These are phyloP conservation scores for Fistulifera pelliculosa DNA, from an alignment of 108 stramenopile genomes.

Conservation along the genomic window DNA sequence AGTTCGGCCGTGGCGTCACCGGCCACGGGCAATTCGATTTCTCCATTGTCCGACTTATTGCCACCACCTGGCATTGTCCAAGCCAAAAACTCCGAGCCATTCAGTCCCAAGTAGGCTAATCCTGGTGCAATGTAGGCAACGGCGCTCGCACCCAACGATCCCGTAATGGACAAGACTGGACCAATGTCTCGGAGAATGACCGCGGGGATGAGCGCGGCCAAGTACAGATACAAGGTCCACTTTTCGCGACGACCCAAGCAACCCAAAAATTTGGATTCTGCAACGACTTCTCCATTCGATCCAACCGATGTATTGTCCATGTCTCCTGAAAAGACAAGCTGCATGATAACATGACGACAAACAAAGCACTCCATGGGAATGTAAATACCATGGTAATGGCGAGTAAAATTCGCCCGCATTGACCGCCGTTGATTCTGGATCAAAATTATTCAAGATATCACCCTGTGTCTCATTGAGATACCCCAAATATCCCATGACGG, in stretches of 20 bases:
- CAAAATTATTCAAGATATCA: slow-evolving; percentile 76
- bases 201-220: slow-evolving; percentile 56
- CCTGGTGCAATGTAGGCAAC: slow-evolving; percentile 71
- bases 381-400: slow-evolving; percentile 84
- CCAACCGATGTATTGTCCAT: slow-evolving; percentile 43
- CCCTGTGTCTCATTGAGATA: slow-evolving; percentile 67
- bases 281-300: slow-evolving; percentile 7
- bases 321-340: slow-evolving; percentile 58
- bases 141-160: slow-evolving; percentile 60
- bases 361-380: slow-evolving; percentile 61
- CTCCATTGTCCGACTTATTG: slow-evolving; percentile 11
- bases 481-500: slow-evolving; percentile 65
- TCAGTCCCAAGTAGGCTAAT: slow-evolving; percentile 63
- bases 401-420: slow-evolving; percentile 53
- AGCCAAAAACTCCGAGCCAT: slow-evolving; percentile 56
- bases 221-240: slow-evolving; percentile 52
- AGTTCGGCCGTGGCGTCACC: slow-evolving; percentile 43
- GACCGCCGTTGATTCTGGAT: slow-evolving; percentile 33
- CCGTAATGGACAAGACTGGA: slow-evolving; percentile 70
- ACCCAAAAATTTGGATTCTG: slow-evolving; percentile 27
- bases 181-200: slow-evolving; percentile 67
- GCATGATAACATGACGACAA: slow-evolving; percentile 62
- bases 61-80: slow-evolving; percentile 10
- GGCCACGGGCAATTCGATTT: slow-evolving; percentile 51
- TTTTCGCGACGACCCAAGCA: slow-evolving; percentile 34